phyloP scores from a whole-genome alignment of 805 yeast species.

The Candida nemodendra region DNA sequence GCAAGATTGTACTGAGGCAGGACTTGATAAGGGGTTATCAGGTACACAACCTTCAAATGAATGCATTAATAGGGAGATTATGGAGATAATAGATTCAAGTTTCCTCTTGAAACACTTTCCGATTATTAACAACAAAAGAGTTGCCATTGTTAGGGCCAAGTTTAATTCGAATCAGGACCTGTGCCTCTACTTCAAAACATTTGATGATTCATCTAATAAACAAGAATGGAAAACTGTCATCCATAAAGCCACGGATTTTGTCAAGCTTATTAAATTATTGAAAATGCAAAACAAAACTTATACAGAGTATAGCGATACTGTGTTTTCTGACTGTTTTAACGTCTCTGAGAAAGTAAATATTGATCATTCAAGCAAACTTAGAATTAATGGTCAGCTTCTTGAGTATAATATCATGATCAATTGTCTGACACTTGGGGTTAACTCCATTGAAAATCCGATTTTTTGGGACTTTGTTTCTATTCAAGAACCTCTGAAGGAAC shows the following conservation, averaged over 20 bases:
- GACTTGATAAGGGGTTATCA: conserved; percentile 5
- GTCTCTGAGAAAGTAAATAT: conserved; percentile 24
- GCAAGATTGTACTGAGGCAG: not conserved
- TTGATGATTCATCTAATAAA: conserved; percentile 4
- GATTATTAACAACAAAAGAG: conserved; percentile 20
- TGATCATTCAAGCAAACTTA: conserved; percentile 39
- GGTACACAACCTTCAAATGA: not conserved
- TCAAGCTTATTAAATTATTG: conserved; percentile 34
- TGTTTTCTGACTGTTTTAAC: conserved; percentile 25
- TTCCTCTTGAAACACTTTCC: conserved; percentile 24
- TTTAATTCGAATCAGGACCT: conserved; percentile 28
- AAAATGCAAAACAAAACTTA: conserved; percentile 36
- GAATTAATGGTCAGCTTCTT: conserved; percentile 46
- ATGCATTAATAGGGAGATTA: conserved; percentile 26
- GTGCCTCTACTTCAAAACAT: conserved; percentile 25
- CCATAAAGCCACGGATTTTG: conserved; percentile 34
- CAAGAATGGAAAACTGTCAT: conserved; percentile 13
- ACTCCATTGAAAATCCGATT: conserved; percentile 35
- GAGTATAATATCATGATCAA: conserved; percentile 49
- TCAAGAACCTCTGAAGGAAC: conserved; percentile 27
- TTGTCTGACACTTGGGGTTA: conserved; percentile 39
- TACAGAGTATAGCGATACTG: conserved; percentile 20
- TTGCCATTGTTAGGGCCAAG: conserved; percentile 37
- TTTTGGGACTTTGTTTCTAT: conserved; percentile 43
- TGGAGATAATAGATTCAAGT: conserved; percentile 33